Evolutionary conservation across 306 rosid species (phyloP).

Genomic region (Mimosa pudica): DNA sequence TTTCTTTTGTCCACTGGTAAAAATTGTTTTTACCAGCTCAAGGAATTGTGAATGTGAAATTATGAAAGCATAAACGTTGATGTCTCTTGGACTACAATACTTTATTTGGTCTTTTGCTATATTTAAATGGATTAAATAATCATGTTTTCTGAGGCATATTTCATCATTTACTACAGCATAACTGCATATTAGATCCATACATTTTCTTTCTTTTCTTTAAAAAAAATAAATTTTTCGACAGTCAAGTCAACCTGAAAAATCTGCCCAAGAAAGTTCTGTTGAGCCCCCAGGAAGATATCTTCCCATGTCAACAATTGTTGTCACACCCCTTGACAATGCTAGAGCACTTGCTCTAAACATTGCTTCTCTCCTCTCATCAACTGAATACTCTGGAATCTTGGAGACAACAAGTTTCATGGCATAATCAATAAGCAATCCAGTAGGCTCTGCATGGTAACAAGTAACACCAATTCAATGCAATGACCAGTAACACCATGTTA

Average conservation of each 20-base stretch:
- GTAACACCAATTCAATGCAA: conserved; percentile 14
- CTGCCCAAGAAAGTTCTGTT: conserved; percentile 70
- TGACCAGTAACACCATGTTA: conserved; percentile 13
- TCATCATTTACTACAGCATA: not conserved
- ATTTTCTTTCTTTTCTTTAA: not conserved
- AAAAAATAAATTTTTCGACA: not conserved
- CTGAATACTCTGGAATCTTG: conserved; percentile 63
- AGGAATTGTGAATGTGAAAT: conserved; percentile 9
- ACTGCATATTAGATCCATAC: conserved; percentile 6
- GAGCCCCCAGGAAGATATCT: conserved; percentile 72
- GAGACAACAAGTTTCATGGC: conserved; percentile 57
- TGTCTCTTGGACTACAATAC: not conserved
- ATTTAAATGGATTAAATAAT: conserved; percentile 15
- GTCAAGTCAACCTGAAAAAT: conserved; percentile 68
- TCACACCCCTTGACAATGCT: conserved; percentile 75
- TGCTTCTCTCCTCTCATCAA: conserved; percentile 81
- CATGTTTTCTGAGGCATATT: not conserved
- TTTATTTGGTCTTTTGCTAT: conserved; percentile 6
- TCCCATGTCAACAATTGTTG: conserved; percentile 88
- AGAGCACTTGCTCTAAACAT: conserved; percentile 65
- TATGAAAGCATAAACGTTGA: conserved; percentile 10
- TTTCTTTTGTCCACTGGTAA: not conserved
- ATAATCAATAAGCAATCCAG: conserved; percentile 76
- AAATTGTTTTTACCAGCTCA: conserved; percentile 7
- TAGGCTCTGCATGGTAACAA: conserved; percentile 63